Conservation (phyloP, 2,329 filamentous ascomycete species). For the Phyllosticta citrichinensis region DNA sequence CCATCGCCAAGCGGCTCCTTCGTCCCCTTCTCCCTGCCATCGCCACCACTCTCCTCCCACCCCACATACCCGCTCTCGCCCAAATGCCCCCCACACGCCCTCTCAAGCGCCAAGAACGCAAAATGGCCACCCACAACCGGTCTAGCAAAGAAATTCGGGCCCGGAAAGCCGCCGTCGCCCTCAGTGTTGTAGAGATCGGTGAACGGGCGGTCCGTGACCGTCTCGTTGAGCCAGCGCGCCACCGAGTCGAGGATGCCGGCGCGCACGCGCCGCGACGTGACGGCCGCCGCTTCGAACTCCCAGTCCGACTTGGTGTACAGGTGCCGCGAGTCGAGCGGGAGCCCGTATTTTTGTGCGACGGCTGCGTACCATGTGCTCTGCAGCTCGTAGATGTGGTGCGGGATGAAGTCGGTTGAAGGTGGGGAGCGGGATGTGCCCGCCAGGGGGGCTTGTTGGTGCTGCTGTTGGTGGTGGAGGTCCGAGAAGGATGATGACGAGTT, state of each 20-base stretch:
- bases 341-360: constrained; percentile 70
- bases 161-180: constrained; percentile 63
- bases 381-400: constrained; percentile 63
- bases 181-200: constrained; percentile 79
- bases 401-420: constrained; percentile 51
- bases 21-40: not conserved
- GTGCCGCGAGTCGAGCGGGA: constrained; percentile 74
- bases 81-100: constrained; percentile 55
- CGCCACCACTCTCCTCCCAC: constrained; percentile 2
- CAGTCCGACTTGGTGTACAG: constrained; percentile 84
- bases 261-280: constrained; percentile 58
- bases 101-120: constrained; percentile 70
- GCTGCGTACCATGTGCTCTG: constrained; percentile 74
- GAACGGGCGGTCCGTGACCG: constrained; percentile 61
- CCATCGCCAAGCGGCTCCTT: not conserved
- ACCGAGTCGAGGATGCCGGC: constrained; percentile 64
- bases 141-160: constrained; percentile 65
- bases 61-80: not conserved
- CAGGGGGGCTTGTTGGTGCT: constrained; percentile 49
- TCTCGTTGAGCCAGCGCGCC: constrained; percentile 77
- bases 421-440: constrained; percentile 14
- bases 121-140: constrained; percentile 83
- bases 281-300: constrained; percentile 80
- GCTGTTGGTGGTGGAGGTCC: constrained; percentile 17
- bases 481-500: constrained; percentile 11